Evolutionary conservation across 805 yeast species (phyloP).

Genomic region (Ogataea haglerorum): DNA sequence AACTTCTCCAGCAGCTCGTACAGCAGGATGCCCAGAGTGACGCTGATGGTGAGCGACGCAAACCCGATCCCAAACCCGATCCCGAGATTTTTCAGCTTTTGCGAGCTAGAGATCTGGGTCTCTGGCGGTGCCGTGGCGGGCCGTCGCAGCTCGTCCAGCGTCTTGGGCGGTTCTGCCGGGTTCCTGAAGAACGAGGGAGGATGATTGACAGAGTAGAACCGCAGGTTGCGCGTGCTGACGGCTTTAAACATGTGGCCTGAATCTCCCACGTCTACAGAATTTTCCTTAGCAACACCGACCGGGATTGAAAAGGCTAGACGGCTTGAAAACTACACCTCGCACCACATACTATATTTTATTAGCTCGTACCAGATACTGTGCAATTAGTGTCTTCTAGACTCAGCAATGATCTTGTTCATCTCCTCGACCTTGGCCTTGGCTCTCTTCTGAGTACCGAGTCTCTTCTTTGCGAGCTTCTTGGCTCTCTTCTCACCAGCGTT

Average conservation of each 20-base stretch:
- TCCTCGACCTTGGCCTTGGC: slow-evolving; percentile 99
- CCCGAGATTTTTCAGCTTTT: slow-evolving; percentile 12
- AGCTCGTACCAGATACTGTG: slow-evolving; percentile 11
- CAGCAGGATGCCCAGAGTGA: slow-evolving; percentile 12
- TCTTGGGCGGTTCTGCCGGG: slow-evolving; percentile 30
- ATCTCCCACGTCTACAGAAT: not conserved
- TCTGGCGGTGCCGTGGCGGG: not conserved
- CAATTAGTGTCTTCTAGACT: slow-evolving; percentile 86
- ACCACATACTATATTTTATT: slow-evolving; percentile 10
- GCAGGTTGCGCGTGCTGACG: slow-evolving; percentile 2
- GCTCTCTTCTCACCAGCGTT: slow-evolving; percentile 99
- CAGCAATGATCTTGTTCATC: slow-evolving; percentile 93
- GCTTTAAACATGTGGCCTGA: slow-evolving; percentile 1
- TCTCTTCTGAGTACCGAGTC: slow-evolving; percentile 99
- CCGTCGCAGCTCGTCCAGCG: slow-evolving; percentile 22
- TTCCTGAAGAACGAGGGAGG: slow-evolving; percentile 28
- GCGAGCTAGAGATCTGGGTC: slow-evolving; percentile 2
- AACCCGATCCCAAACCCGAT: slow-evolving; percentile 18
- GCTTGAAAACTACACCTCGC: slow-evolving; percentile 4
- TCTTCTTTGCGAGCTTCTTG: slow-evolving; percentile 99
- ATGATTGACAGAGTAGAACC: slow-evolving; percentile 4
- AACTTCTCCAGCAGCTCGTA: slow-evolving; percentile 21
- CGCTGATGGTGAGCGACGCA: slow-evolving; percentile 14
- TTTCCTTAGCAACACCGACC: not conserved
- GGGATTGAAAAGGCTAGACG: too few species aligned